phyloP scores from a whole-genome alignment of 768 basidiomycete species.

The Thelephora aurantiotincta region DNA sequence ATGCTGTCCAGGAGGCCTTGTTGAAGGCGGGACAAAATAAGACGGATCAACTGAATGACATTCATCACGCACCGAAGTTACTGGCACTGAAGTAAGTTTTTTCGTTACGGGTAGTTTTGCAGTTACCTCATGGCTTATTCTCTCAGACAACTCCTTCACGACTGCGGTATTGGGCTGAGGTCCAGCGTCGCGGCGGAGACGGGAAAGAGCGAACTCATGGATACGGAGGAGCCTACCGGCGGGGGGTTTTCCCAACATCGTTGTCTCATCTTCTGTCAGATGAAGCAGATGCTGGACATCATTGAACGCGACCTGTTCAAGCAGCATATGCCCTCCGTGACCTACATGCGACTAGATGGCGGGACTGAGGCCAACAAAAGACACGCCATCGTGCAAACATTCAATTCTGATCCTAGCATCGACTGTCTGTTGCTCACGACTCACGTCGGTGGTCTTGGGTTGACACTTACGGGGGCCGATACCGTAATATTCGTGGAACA shows the following conservation, averaged over 20 bases:
- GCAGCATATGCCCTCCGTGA: conserved; percentile 84
- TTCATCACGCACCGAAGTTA: conserved; percentile 88
- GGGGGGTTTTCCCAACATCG: conserved; percentile 84
- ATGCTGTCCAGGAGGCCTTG: conserved; percentile 44
- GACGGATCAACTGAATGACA: conserved; percentile 44
- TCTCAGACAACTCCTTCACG: conserved; percentile 75
- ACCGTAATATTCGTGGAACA: conserved; percentile 99
- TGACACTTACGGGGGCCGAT: conserved; percentile 95
- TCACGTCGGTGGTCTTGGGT: conserved; percentile 88
- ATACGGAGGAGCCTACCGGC: conserved; percentile 33
- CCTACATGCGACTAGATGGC: conserved; percentile 97
- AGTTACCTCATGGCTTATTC: conserved; percentile 4
- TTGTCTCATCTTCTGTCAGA: conserved; percentile 98
- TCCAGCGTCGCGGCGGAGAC: conserved; percentile 30
- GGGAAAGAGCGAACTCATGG: conserved; percentile 54
- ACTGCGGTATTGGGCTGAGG: conserved; percentile 81
- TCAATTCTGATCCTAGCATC: conserved; percentile 95
- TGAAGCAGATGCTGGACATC: conserved; percentile 98
- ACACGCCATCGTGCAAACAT: conserved; percentile 94
- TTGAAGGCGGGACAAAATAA: conserved; percentile 34
- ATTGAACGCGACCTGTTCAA: conserved; percentile 92
- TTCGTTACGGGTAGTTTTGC: not conserved
- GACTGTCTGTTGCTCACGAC: conserved; percentile 94
- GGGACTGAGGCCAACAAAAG: conserved; percentile 86
- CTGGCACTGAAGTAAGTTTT: conserved; percentile 68